Evolutionary conservation across 1,284 basidiomycete genomes (phyloP).

Genomic region (Tilletia caries): DNA sequence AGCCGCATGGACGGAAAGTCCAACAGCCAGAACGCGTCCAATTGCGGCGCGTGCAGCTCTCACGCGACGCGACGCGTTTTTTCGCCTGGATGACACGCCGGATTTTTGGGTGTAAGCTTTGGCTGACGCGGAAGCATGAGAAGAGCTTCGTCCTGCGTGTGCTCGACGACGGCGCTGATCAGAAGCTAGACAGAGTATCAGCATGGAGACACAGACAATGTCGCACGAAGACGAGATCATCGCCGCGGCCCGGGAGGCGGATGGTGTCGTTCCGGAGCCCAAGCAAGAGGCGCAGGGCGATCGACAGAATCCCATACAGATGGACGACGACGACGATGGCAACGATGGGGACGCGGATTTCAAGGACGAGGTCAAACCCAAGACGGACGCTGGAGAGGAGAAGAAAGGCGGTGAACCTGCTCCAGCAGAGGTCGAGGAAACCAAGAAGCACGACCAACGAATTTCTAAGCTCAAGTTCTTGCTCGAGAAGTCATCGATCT

Average conservation of each 20-base stretch:
- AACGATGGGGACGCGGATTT: background rate
- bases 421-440: background rate
- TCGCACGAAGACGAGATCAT: slow-evolving; percentile 6
- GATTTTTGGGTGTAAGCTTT: no score
- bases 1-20: no score
- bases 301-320: background rate
- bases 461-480: slow-evolving; percentile 45
- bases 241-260: background rate
- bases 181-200: no score
- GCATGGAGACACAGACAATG: background rate
- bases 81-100: no score
- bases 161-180: no score
- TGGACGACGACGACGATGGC: background rate
- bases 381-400: background rate
- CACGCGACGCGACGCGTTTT: no score
- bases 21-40: no score
- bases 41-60: no score
- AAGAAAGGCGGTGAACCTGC: background rate
- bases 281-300: background rate
- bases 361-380: background rate
- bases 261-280: background rate
- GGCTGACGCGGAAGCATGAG: no score
- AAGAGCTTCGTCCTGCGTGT: no score
- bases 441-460: slow-evolving; percentile 30
- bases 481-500: slow-evolving; percentile 45